phyloP scores from a whole-genome alignment of 805 yeast genomes.

The Ogataea angusta region DNA sequence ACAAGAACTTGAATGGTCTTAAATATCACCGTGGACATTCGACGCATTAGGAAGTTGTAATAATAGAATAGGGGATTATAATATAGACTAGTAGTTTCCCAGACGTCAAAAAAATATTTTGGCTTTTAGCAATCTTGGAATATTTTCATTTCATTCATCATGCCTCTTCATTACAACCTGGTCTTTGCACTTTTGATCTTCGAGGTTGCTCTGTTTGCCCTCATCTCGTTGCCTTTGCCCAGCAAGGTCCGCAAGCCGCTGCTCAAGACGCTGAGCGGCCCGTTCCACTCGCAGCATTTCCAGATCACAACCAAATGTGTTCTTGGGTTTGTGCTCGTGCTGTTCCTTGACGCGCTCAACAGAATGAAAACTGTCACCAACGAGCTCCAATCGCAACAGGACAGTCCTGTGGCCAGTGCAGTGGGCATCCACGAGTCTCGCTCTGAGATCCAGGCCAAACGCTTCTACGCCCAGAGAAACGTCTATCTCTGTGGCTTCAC shows the following conservation, averaged over 20 bases:
- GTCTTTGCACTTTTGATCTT: constrained; percentile 70
- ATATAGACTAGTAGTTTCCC: neutral
- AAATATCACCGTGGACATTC: constrained; percentile 98
- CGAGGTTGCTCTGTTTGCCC: constrained; percentile 76
- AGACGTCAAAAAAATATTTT: neutral
- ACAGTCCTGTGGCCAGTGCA: constrained; percentile 26
- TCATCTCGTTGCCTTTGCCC: constrained; percentile 86
- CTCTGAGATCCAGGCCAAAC: constrained; percentile 82
- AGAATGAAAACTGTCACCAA: constrained; percentile 67
- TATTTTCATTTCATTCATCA: constrained; percentile 6
- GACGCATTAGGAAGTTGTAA: constrained; percentile 53
- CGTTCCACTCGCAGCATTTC: constrained; percentile 68
- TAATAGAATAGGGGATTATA: constrained; percentile 4
- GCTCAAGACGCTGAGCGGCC: constrained; percentile 58
- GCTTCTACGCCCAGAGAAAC: constrained; percentile 95
- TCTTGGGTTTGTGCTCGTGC: constrained; percentile 74
- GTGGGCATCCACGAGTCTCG: constrained; percentile 51
- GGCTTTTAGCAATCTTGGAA: constrained; percentile 6
- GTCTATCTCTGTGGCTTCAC: constrained; percentile 95
- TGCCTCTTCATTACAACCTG: constrained; percentile 32
- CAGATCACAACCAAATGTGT: constrained; percentile 78
- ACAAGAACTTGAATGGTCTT: constrained; percentile 92
- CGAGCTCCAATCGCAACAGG: constrained; percentile 45
- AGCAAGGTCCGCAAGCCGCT: constrained; percentile 65
- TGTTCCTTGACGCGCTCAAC: constrained; percentile 86